These are phyloP conservation scores for Nemania sp. DNA, from an alignment of 2,329 filamentous ascomycete genomes.

Conservation along the genomic window DNA sequence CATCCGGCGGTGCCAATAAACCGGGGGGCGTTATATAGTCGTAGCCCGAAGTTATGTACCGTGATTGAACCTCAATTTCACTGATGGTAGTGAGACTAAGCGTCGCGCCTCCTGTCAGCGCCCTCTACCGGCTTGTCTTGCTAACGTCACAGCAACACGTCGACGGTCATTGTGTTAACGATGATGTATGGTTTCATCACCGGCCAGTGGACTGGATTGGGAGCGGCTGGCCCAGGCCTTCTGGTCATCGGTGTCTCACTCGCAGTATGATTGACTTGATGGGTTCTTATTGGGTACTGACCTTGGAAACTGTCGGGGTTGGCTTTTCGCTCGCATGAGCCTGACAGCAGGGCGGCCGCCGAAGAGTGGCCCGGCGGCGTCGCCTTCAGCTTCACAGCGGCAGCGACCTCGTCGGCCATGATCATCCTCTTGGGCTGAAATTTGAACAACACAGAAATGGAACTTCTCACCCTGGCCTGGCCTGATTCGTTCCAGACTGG, in stretches of 20 bases:
- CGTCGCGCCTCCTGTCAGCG: not conserved
- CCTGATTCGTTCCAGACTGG: slow-evolving; percentile 23
- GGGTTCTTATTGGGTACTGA: slow-evolving; percentile 1
- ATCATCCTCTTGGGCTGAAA: slow-evolving; percentile 20
- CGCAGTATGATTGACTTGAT: slow-evolving; percentile 9
- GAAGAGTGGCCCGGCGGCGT: slow-evolving; percentile 14
- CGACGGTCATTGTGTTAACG: too few relatives aligned
- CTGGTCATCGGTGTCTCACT: slow-evolving; percentile 3
- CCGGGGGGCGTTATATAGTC: not conserved
- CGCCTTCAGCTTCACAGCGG: slow-evolving; percentile 21
- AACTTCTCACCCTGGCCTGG: slow-evolving; percentile 13
- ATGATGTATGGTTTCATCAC: not conserved
- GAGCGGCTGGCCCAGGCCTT: slow-evolving; percentile 14
- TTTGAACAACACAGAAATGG: slow-evolving; percentile 24
- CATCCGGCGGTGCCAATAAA: not conserved
- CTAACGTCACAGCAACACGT: not conserved
- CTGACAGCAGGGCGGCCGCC: slow-evolving; percentile 20
- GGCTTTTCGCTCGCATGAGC: slow-evolving; percentile 15
- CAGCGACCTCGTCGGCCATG: slow-evolving; percentile 23
- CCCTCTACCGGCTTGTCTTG: too few relatives aligned
- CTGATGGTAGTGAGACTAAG: not conserved
- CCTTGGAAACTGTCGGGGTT: slow-evolving; percentile 10
- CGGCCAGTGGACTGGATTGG: not conserved
- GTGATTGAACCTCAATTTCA: slow-evolving; percentile 9
- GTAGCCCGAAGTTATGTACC: slow-evolving; percentile 3